These are phyloP conservation scores for Ogataea haglerorum DNA, from an alignment of 805 yeast genomes.

Conservation along the genomic window DNA sequence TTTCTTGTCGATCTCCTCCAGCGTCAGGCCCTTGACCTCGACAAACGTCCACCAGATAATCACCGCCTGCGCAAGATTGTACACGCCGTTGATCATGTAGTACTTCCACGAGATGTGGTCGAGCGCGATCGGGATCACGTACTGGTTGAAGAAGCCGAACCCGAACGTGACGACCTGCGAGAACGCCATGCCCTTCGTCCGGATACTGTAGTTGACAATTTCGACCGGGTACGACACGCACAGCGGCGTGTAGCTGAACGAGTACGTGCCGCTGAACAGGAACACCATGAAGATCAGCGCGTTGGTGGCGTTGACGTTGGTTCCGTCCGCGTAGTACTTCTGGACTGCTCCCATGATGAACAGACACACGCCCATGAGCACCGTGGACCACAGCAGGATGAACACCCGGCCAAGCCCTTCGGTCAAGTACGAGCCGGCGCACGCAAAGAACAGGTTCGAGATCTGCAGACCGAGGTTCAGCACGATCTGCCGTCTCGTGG, in stretches of 20 bases:
- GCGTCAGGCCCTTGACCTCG: constrained; percentile 27
- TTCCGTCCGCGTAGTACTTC: constrained; percentile 21
- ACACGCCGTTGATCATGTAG: constrained; percentile 25
- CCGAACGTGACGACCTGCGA: constrained; percentile 25
- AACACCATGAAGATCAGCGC: constrained; percentile 26
- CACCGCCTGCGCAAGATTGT: constrained; percentile 22
- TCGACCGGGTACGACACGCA: constrained; percentile 28
- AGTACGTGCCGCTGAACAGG: constrained; percentile 24
- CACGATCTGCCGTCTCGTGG: constrained; percentile 23
- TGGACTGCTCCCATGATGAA: constrained; percentile 28
- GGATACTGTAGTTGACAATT: constrained; percentile 22
- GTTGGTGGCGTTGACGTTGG: constrained; percentile 20
- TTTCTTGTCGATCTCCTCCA: constrained; percentile 30
- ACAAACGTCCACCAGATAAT: constrained; percentile 25
- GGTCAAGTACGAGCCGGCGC: constrained; percentile 24
- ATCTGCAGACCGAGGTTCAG: constrained; percentile 28
- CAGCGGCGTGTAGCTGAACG: constrained; percentile 28
- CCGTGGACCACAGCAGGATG: constrained; percentile 23
- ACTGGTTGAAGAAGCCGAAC: constrained; percentile 27
- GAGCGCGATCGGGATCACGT: constrained; percentile 31
- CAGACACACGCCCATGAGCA: constrained; percentile 25
- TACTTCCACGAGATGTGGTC: constrained; percentile 24
- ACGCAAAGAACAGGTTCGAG: constrained; percentile 24
- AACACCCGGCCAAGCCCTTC: constrained; percentile 27
- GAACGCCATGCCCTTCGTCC: constrained; percentile 29